Base-by-base conservation (phyloP, 768 basidiomycete species). In the Favolaschia claudopus region DNA sequence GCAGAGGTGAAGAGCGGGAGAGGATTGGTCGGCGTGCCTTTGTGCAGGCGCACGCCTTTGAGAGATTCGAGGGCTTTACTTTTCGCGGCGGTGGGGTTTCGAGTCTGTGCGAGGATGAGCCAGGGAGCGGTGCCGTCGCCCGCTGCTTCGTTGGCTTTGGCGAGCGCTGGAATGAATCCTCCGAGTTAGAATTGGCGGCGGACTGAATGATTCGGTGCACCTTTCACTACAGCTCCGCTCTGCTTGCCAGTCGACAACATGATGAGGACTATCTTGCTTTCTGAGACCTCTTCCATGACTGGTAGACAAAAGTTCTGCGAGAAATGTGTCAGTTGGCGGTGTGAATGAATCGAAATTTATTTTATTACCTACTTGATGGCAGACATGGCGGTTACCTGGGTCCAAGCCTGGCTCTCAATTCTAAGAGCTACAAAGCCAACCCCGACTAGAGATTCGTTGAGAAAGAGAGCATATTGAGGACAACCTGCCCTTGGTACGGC, bases 241-340 rank as follows among this genome's bases (percentile, higher is more conserved):
- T 63, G 62, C 29, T 44, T 63, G 1, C 62, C 61, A 5, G 62
- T 63, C 4, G 62, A 43, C 15, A 63, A 57, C 57, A 63, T 63
- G 0, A 63, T 57, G 19, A 59, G 40, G 8, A 63, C 53, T 1
- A 47, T 29, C 31, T 54, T 63, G 44, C 43, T 28, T 4, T 36
- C 55, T 40, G 55, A n/a, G n/a, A n/a, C 45, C 8, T 27, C 43
- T 44, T 13, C 43, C 43, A 44, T 44, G 43, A n/a, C n/a, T n/a
- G n/a, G n/a, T n/a, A n/a, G n/a, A n/a, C n/a, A n/a, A n/a, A n/a
- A n/a, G n/a, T n/a, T n/a, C n/a, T n/a, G n/a, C n/a, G n/a, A n/a
- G n/a, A n/a, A n/a, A n/a, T n/a, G n/a, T n/a, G n/a, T n/a, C n/a
- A n/a, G n/a, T n/a, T n/a, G n/a, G n/a, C n/a, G n/a, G n/a, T n/a